Conservation (phyloP, 2,329 filamentous ascomycete genomes). For the Aspergillus brasiliensis region DNA sequence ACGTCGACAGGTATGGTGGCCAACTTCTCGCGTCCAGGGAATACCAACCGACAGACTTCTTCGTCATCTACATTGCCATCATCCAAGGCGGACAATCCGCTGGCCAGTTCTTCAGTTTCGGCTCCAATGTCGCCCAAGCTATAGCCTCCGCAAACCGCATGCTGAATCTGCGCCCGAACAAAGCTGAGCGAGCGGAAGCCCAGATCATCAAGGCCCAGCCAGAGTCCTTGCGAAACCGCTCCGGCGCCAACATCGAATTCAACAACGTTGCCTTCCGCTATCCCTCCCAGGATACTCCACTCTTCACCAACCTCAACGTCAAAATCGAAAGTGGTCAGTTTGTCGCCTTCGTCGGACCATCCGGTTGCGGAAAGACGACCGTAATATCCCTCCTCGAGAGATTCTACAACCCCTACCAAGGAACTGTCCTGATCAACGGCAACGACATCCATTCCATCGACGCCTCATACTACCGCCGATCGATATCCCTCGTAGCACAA, state of each 20-base stretch:
- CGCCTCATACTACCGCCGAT: constrained; percentile 62
- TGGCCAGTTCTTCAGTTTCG: constrained; percentile 67
- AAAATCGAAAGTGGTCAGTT: constrained; percentile 44
- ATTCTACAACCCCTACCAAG: constrained; percentile 52
- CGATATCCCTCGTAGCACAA: constrained; percentile 73
- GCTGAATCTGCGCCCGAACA: constrained; percentile 30
- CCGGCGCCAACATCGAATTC: background rate
- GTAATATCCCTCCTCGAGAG: constrained; percentile 50
- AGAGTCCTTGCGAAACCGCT: background rate
- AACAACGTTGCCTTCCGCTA: constrained; percentile 3
- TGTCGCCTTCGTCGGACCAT: constrained; percentile 51
- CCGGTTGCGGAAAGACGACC: constrained; percentile 52
- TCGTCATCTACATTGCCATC: constrained; percentile 64
- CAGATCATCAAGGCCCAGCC: background rate
- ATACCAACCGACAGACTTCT: constrained; percentile 52
- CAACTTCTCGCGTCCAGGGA: constrained; percentile 59
- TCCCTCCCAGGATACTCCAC: constrained; percentile 25
- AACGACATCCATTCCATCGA: constrained; percentile 61
- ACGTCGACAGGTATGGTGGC: constrained; percentile 47
- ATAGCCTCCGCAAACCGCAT: constrained; percentile 42
- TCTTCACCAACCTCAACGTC: constrained; percentile 29
- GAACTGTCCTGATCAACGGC: constrained; percentile 66
- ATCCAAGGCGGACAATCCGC: constrained; percentile 68
- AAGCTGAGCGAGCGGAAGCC: background rate
- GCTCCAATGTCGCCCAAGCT: constrained; percentile 54